Conservation (phyloP, 768 basidiomycete genomes). For the Boletus rubroflammeus region DNA sequence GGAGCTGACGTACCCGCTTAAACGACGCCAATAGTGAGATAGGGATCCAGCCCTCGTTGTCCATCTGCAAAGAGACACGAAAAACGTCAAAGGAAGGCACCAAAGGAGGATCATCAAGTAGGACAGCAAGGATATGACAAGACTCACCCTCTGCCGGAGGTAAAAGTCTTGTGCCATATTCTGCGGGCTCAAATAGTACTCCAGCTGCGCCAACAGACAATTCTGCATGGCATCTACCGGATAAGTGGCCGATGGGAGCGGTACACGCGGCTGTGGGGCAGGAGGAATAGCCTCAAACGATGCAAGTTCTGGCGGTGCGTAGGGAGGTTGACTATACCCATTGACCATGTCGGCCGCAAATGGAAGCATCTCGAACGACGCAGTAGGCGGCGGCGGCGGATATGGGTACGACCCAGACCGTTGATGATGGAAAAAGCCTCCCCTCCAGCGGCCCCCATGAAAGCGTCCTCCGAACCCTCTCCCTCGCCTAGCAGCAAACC, state of each 20-base stretch:
- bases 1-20: conserved; percentile 73
- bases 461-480: conserved; percentile 38
- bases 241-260: conserved; percentile 47
- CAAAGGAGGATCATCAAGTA: not conserved
- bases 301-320: conserved; percentile 32
- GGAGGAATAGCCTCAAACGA: conserved; percentile 23
- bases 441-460: conserved; percentile 35
- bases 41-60: conserved; percentile 81
- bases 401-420: conserved; percentile 32
- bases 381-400: conserved; percentile 21
- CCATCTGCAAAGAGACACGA: conserved; percentile 60
- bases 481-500: conserved; percentile 30
- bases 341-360: conserved; percentile 21
- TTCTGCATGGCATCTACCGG: conserved; percentile 63
- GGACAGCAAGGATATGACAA: not conserved
- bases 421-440: conserved; percentile 32
- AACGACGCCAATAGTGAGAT: conserved; percentile 82
- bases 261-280: conserved; percentile 31
- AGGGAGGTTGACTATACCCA: conserved; percentile 31
- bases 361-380: conserved; percentile 31
- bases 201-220: conserved; percentile 77
- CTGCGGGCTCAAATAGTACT: conserved; percentile 89
- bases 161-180: conserved; percentile 88
- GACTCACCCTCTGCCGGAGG: conserved; percentile 69
- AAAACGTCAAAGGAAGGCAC: not conserved